A percentile compares a stretch with the other conserved stretches of the same genome.
phyloP scores from a whole-genome alignment of 805 yeast species.

The Blastobotrys robertii region DNA sequence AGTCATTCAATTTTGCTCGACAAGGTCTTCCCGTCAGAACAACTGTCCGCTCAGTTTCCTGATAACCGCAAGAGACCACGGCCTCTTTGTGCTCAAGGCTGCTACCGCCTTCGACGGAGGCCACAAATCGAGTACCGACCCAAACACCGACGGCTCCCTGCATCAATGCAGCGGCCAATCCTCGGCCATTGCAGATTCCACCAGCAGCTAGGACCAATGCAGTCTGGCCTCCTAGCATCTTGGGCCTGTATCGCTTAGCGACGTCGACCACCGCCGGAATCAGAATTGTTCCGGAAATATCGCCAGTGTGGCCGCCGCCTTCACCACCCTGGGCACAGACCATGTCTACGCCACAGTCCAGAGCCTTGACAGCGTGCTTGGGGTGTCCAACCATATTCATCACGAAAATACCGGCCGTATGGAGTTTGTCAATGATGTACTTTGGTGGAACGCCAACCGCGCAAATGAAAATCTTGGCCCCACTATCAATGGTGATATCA shows the following conservation, averaged over 20 bases:
- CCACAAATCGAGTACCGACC: slow-evolving; percentile 23
- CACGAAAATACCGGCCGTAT: slow-evolving; percentile 18
- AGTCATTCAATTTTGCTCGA: slow-evolving; percentile 16
- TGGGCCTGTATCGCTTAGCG: slow-evolving; percentile 16
- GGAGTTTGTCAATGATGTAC: slow-evolving; percentile 17
- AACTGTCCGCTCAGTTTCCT: slow-evolving; percentile 18
- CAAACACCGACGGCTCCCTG: slow-evolving; percentile 21
- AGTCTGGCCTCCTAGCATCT: slow-evolving; percentile 17
- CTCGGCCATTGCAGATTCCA: slow-evolving; percentile 18
- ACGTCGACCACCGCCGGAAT: slow-evolving; percentile 21
- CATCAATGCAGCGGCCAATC: slow-evolving; percentile 19
- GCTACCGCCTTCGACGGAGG: slow-evolving; percentile 22
- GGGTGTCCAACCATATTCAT: slow-evolving; percentile 23
- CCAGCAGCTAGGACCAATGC: slow-evolving; percentile 23
- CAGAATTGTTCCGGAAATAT: slow-evolving; percentile 16
- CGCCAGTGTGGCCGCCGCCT: slow-evolving; percentile 23
- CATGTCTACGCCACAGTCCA: slow-evolving; percentile 20
- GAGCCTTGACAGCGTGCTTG: slow-evolving; percentile 18
- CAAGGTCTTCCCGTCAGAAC: slow-evolving; percentile 22
- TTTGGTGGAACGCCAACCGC: slow-evolving; percentile 22
- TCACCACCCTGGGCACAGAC: slow-evolving; percentile 23
- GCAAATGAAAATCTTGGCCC: slow-evolving; percentile 17
- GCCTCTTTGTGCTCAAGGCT: slow-evolving; percentile 17
- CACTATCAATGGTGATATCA: slow-evolving; percentile 17
- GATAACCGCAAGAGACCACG: slow-evolving; percentile 13